phyloP scores from a whole-genome alignment of 805 yeast genomes.

The Candida maltosa region DNA sequence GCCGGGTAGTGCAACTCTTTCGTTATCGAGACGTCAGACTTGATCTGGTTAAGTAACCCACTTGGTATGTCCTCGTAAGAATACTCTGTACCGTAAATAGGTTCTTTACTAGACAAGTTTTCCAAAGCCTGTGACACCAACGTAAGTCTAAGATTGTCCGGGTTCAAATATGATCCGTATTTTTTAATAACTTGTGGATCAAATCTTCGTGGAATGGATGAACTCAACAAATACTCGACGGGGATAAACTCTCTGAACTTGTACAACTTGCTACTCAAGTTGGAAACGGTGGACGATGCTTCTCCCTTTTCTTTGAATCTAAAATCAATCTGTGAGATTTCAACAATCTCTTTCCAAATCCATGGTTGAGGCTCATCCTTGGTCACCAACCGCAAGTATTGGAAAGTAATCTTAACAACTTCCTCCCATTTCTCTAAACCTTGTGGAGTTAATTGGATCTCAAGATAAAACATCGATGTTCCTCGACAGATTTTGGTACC shows the following conservation, averaged over 20 bases:
- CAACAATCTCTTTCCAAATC: constrained; percentile 75
- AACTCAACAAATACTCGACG: constrained; percentile 57
- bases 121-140: constrained; percentile 53
- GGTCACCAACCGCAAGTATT: constrained; percentile 63
- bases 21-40: constrained; percentile 15
- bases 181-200: constrained; percentile 51
- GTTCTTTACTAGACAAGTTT: constrained; percentile 49
- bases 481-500: constrained; percentile 63
- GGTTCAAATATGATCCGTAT: constrained; percentile 47
- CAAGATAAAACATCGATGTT: constrained; percentile 63
- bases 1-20: constrained; percentile 56
- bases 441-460: constrained; percentile 69
- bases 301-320: constrained; percentile 76
- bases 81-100: constrained; percentile 92
- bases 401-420: constrained; percentile 59
- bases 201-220: constrained; percentile 54
- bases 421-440: constrained; percentile 67
- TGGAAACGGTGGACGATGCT: constrained; percentile 71
- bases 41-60: constrained; percentile 32
- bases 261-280: constrained; percentile 60
- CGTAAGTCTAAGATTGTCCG: constrained; percentile 58
- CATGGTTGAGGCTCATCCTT: constrained; percentile 66
- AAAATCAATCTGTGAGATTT: constrained; percentile 66
- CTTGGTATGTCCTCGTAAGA: constrained; percentile 42
- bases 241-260: constrained; percentile 51